Evolutionary conservation across 352 stramenopile species (phyloP), one percentile per base, ranked within the genome.

Genomic region (Phytophthora hibernalis): DNA sequence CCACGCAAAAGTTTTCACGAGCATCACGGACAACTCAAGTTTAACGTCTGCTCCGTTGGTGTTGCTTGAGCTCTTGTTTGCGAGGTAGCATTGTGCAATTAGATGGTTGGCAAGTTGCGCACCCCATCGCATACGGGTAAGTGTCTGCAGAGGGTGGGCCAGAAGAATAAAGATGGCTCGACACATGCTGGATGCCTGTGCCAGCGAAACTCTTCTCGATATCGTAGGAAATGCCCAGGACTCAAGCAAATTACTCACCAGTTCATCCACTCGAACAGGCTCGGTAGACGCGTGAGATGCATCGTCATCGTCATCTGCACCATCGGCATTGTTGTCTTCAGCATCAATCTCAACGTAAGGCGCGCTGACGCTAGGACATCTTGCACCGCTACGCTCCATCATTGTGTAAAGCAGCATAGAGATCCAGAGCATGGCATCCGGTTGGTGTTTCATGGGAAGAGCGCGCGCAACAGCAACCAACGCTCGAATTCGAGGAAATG

Each of bases 361-460:
- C 10, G 89, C 74, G 57, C 83, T 91, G 12, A 94, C 38, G 28
- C 85, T 79, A 4, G 87, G 82, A 52, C 77, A 92, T 28, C 70
- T 68, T 10, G 82, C 83, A 2, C 87, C 87, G 9, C 70, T 92
- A 21, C 80, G 77, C 38, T 94, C 85, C 80, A 94, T 93, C 84
- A 96, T 93, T 59, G 89, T 90, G 61, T 79, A 87, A 37, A 92
- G 61, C n/a, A 96, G 60, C 87, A 91, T 92, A 1, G 79, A 52
- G 26, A 94, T 65, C 83, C 82, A 93, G 30, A 79, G 66, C 20
- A 83, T 70, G 0, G 82, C 85, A 47, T 92, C 69, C 6, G 84
- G 58, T 51, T 94, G 85, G 35, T 83, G 65, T 48, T 90, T 87
- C 43, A 87, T 70, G 28, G 82, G 71, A 13, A 92, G 62, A 9